These are phyloP conservation scores for Cucurbita maxima DNA, from an alignment of 306 rosid genomes.

Conservation along the genomic window DNA sequence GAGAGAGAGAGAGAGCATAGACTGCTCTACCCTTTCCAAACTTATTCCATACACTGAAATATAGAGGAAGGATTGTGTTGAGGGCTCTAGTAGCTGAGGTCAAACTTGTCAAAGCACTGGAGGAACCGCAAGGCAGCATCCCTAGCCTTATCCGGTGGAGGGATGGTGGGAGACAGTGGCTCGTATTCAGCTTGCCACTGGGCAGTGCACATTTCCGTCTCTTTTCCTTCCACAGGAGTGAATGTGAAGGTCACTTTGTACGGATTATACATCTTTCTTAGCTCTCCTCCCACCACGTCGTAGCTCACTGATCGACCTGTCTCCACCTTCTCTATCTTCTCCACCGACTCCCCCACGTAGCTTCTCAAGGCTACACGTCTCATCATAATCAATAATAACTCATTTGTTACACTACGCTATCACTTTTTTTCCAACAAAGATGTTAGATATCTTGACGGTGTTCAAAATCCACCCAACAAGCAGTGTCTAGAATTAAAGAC, in stretches of 20 bases:
- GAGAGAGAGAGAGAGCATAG: background rate
- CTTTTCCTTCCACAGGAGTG: conserved; percentile 19
- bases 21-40: background rate
- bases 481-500: background rate
- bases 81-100: background rate
- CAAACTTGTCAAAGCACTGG: conserved; percentile 23
- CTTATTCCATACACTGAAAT: background rate
- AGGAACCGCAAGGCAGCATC: conserved; percentile 28
- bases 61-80: background rate
- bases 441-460: background rate
- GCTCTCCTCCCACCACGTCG: conserved; percentile 25
- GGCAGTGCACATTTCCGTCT: conserved; percentile 14
- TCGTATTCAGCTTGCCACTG: conserved; percentile 25
- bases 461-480: background rate
- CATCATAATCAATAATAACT: background rate
- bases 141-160: conserved; percentile 22
- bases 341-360: conserved; percentile 26
- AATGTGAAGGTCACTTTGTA: conserved; percentile 30
- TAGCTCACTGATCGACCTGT: conserved; percentile 20
- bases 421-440: background rate
- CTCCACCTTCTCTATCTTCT: conserved; percentile 30
- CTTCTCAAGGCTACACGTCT: conserved; percentile 11
- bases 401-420: background rate
- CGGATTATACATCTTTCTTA: conserved; percentile 20
- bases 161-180: conserved; percentile 7